These are phyloP conservation scores for Letharia lupina DNA, from an alignment of 495 filamentous ascomycete genomes.

Conservation along the genomic window DNA sequence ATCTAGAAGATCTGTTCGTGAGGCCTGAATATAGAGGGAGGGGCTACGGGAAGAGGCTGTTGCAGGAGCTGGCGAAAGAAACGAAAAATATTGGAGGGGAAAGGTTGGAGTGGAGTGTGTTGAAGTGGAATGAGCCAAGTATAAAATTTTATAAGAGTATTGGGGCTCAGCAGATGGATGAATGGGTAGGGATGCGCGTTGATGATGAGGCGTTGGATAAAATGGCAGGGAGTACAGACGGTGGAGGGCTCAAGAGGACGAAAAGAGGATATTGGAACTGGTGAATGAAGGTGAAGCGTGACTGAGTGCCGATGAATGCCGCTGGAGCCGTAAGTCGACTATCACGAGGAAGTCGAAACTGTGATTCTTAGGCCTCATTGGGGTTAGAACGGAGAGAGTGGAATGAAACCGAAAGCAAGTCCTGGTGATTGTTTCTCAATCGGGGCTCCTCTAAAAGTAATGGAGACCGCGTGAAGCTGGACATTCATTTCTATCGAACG, in stretches of 20 bases:
- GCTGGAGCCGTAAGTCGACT: background rate
- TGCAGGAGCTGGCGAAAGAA: constrained; percentile 70
- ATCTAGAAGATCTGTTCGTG: constrained; percentile 90
- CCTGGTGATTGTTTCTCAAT: background rate
- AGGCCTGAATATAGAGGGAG: constrained; percentile 56
- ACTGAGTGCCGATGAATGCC: background rate
- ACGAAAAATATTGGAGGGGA: constrained; percentile 56
- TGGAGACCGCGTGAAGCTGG: background rate
- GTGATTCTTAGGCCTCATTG: background rate
- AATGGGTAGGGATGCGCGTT: constrained; percentile 89
- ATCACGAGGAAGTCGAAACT: background rate
- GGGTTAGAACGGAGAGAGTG: background rate
- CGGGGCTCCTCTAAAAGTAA: background rate
- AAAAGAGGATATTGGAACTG: background rate
- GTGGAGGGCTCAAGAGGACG: background rate
- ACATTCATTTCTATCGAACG: background rate
- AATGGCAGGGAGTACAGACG: background rate
- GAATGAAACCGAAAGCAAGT: background rate
- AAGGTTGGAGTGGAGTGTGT: constrained; percentile 84
- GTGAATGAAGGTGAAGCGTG: background rate
- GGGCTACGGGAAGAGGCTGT: constrained; percentile 70
- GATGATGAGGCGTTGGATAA: constrained; percentile 49
- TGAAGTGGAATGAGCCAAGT: constrained; percentile 83
- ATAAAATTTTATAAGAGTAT: constrained; percentile 77
- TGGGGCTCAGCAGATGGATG: constrained; percentile 71